Base-by-base conservation (phyloP, 495 filamentous ascomycete genomes). In the Elaphomyces granulatus region DNA sequence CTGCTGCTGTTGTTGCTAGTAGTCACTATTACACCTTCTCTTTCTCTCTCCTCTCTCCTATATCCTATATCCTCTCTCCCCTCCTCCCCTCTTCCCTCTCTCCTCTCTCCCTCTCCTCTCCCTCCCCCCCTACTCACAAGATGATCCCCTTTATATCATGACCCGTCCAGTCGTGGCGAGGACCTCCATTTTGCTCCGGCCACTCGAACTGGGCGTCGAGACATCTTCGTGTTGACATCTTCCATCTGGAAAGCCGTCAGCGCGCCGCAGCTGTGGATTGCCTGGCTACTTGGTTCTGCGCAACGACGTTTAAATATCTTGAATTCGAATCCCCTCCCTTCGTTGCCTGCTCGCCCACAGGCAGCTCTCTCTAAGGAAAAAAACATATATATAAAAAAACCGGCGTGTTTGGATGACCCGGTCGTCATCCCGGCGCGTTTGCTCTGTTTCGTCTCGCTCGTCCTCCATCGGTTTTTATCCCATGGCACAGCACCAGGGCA, bases 131-230 rank as follows among this genome's bases (percentile, higher is more conserved):
- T 37, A 43, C 43, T 40, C 32, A 26, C 34, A 45, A 41, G 44
- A 56, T 33, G 43, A 66, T 64, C 60, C 49, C 46, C 43, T 63
- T 37, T 55, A 66, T 66, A 67, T 67, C 57, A 58, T 66, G 58
- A 63, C 61, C 49, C 46, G 41, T 42, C 36, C 40, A 44, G 61
- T 66, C 63, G 61, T 66, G 42, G 23, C 14, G 39, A 48, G 60
- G 63, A 58, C 60, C 43, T 34, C n/a, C 42, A 21, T 46, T 48
- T 37, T 36, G 40, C 54, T 44, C 34, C 43, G 45, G 46, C 49
- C 48, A 51, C 53, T 33, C 37, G 50, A n/a, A n/a, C n/a, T n/a
- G n/a, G n/a, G n/a, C n/a, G 46, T 61, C 47, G 49, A 58, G 49
- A 47, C 31, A 53, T 39, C 36, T 23, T 39, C 20, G 14, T 40